A percentile compares a stretch with the other conserved stretches of the same genome.
phyloP scores from a whole-genome alignment of 208 protist species.

The Crithidia brevicula region DNA sequence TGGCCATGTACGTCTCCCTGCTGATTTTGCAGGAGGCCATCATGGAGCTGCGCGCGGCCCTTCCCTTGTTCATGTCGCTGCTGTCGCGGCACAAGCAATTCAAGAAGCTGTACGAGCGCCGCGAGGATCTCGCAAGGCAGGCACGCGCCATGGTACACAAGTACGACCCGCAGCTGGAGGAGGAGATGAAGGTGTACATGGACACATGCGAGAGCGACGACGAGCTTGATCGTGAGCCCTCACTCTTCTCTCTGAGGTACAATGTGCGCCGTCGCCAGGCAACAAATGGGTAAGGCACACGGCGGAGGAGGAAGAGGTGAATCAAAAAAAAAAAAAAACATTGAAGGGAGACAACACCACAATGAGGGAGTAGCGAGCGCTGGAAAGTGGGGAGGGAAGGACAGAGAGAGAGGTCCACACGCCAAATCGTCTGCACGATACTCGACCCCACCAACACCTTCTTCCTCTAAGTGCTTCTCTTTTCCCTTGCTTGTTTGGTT shows the following conservation, averaged over 20 bases:
- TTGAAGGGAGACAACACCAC: background rate
- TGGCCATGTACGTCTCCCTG: slow-evolving; percentile 91
- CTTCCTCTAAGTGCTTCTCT: no score
- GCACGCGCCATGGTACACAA: slow-evolving; percentile 64
- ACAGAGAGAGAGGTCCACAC: no score
- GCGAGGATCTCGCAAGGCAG: slow-evolving; percentile 60
- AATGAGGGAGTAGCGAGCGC: no score
- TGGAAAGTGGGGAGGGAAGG: no score
- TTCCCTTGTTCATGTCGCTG: slow-evolving; percentile 90
- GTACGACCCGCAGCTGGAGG: slow-evolving; percentile 75
- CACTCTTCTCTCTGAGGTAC: slow-evolving; percentile 88
- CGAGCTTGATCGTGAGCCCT: slow-evolving; percentile 71
- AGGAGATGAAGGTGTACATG: slow-evolving; percentile 73
- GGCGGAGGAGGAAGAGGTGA: no score
- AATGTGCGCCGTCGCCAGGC: slow-evolving; percentile 62
- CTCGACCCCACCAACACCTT: no score
- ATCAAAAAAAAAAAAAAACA: background rate
- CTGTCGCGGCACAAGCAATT: slow-evolving; percentile 89
- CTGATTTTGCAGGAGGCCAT: slow-evolving; percentile 86
- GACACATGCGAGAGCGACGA: slow-evolving; percentile 44
- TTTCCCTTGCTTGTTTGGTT: no score
- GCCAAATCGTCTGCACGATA: no score
- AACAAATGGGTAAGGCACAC: slow-evolving; percentile 34
- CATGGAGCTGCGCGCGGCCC: slow-evolving; percentile 78
- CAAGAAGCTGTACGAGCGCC: slow-evolving; percentile 83